A percentile compares a stretch with the other conserved stretches of the same genome.
These are phyloP conservation scores for Cryptococcus deneoformans DNA, from an alignment of 1,284 basidiomycete genomes.

Conservation along the genomic window DNA sequence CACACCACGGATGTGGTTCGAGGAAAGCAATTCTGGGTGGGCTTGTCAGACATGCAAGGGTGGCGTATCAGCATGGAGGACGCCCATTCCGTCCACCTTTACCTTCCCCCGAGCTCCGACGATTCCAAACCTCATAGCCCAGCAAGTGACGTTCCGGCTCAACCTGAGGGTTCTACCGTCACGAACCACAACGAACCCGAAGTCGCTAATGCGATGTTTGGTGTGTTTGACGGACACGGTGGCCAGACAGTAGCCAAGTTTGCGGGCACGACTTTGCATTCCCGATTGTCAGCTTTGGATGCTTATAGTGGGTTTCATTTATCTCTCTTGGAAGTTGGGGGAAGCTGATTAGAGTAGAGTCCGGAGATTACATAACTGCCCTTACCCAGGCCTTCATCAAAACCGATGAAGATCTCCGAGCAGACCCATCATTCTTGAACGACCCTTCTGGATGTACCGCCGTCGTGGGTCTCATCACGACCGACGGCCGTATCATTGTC, in stretches of 20 bases:
- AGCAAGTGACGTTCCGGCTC: constrained; percentile 53
- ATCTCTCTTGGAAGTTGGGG: not conserved
- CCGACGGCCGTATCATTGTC: constrained; percentile 1
- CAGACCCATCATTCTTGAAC: constrained; percentile 77
- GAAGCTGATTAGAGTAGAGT: constrained; percentile 10
- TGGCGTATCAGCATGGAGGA: constrained; percentile 99
- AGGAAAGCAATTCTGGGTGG: constrained; percentile 69
- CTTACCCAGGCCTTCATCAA: constrained; percentile 88
- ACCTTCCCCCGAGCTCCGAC: constrained; percentile 40
- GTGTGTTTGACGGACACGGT: constrained; percentile 98
- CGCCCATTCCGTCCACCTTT: constrained; percentile 79
- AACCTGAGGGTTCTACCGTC: constrained; percentile 47
- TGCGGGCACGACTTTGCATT: constrained; percentile 85
- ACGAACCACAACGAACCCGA: constrained; percentile 51
- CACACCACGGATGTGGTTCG: constrained; percentile 74
- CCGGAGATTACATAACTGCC: constrained; percentile 68
- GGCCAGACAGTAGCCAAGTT: constrained; percentile 87
- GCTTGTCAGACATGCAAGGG: constrained; percentile 96
- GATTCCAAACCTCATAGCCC: constrained; percentile 6
- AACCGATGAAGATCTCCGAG: constrained; percentile 90
- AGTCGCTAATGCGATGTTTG: constrained; percentile 67
- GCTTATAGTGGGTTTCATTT: constrained; percentile 57
- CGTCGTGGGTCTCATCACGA: constrained; percentile 67
- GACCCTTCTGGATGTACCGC: constrained; percentile 98
- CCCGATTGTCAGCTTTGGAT: constrained; percentile 69